Base-by-base conservation (phyloP, 331 rosid genomes). In the Erythrophleum ivorense region DNA sequence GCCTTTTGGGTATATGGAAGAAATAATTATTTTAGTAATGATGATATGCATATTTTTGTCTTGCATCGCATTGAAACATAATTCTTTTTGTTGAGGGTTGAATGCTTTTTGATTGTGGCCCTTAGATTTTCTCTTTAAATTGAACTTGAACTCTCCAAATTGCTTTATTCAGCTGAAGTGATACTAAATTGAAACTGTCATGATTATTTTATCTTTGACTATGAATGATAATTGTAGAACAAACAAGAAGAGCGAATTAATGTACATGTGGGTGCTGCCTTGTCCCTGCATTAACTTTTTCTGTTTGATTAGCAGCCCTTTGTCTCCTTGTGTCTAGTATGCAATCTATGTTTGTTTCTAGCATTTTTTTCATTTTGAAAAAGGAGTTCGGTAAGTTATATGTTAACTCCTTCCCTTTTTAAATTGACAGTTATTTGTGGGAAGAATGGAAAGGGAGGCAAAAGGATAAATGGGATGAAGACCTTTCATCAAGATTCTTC, bases 391-490 rank as follows among this genome's bases (percentile, higher is more conserved):
- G 14, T 15, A 16, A 65, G 62, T 54, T 66, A 54, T 31, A 54
- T n/a, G 65, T 46, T 73, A 73, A 74, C 66, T 57, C 31, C 16
- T 46, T 67, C 77, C 49, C 78, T 78, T 79, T 24, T 54, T 53
- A 3, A 78, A 80, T 84, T 88, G 76, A 46, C 86, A 91, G 98
- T 85, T 93, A 93, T 84, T 88, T 93, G 86, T 86, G 84, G 87
- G 97, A 93, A 90, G 98, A 93, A 86, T 91, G 98, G 98, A 93
- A 89, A 83, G 97, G 88, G 83, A 90, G 90, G 80, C 86, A 83
- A 68, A 85, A 84, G 88, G 94, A 88, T 83, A 60, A 84, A 52
- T 57, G 79, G 12, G 85, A 88, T 60, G 94, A 81, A 67, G 78
- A 59, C 62, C 84, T 90, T 62, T 87, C 92, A 48, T 79, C 89